These are phyloP conservation scores for Acidomyces sp. DNA, from an alignment of 495 filamentous ascomycete species.

Conservation along the genomic window DNA sequence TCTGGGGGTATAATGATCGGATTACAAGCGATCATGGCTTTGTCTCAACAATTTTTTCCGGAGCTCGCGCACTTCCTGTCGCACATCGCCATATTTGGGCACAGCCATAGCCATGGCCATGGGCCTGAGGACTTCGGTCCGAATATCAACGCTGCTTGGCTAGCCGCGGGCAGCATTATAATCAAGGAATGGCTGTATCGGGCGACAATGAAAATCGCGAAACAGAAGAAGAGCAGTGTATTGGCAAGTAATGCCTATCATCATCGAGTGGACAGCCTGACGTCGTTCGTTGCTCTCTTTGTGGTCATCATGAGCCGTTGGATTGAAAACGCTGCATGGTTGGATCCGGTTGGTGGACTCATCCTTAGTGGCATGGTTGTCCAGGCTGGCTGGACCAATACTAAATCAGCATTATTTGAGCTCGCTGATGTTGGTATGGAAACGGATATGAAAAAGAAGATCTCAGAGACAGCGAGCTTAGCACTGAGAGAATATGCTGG, in stretches of 20 bases:
- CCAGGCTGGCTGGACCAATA: constrained; percentile 79
- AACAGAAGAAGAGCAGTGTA: constrained; percentile 84
- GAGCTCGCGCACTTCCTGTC: constrained; percentile 51
- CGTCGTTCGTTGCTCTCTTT: constrained; percentile 77
- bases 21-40: constrained; percentile 55
- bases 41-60: constrained; percentile 70
- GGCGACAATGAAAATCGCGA: constrained; percentile 96
- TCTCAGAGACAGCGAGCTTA: constrained; percentile 48
- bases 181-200: constrained; percentile 95
- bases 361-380: constrained; percentile 87
- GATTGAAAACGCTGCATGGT: constrained; percentile 68
- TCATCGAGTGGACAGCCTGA: constrained; percentile 90
- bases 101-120: constrained; percentile 50
- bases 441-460: constrained; percentile 57
- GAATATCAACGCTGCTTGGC: constrained; percentile 84
- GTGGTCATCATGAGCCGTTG: constrained; percentile 85
- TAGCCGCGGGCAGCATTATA: constrained; percentile 80
- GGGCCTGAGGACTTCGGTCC: constrained; percentile 49
- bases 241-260: constrained; percentile 95
- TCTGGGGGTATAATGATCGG: constrained; percentile 86
- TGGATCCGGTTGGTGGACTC: constrained; percentile 89
- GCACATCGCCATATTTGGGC: constrained; percentile 47
- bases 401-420: constrained; percentile 64
- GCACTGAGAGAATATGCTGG: constrained; percentile 27
- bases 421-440: constrained; percentile 83